A percentile compares a stretch with the other conserved stretches of the same genome.
These are phyloP conservation scores for Acanthamoeba rhysodes DNA, from an alignment of 208 protist species.

Conservation along the genomic window DNA sequence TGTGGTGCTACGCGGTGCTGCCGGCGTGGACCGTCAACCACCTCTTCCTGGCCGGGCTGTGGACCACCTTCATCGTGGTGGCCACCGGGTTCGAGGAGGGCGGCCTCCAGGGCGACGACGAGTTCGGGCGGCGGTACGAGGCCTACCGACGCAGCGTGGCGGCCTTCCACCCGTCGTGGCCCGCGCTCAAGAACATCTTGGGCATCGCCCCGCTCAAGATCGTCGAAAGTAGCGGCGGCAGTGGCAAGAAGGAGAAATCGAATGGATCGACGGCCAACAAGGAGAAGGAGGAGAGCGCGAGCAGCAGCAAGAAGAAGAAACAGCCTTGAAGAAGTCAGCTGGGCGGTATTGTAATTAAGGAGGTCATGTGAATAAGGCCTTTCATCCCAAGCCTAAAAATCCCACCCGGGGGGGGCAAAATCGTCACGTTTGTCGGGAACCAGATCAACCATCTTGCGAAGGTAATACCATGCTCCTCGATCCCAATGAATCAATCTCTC, in stretches of 20 bases:
- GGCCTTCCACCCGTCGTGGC: slow-evolving; percentile 28
- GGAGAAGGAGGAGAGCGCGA: too few relatives aligned
- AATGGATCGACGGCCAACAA: neutral
- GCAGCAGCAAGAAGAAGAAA: too few relatives aligned
- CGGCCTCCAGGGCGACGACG: slow-evolving; percentile 19
- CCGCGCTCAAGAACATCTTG: slow-evolving; percentile 9
- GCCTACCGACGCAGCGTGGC: neutral
- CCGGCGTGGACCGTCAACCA: slow-evolving; percentile 42
- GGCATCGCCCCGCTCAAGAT: neutral
- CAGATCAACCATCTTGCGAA: too few relatives aligned
- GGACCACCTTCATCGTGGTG: slow-evolving; percentile 17
- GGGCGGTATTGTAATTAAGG: too few relatives aligned
- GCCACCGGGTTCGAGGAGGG: slow-evolving; percentile 4
- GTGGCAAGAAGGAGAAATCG: neutral
- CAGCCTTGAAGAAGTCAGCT: too few relatives aligned
- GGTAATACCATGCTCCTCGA: too few relatives aligned
- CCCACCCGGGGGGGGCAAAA: too few relatives aligned
- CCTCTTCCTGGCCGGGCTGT: slow-evolving; percentile 17
- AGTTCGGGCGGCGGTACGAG: slow-evolving; percentile 8
- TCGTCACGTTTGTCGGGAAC: too few relatives aligned
- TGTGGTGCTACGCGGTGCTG: slow-evolving; percentile 27
- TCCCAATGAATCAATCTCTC: too few relatives aligned
- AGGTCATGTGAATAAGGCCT: too few relatives aligned
- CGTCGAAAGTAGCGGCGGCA: neutral
- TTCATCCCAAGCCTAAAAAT: too few relatives aligned